Conservation (phyloP, 2,329 filamentous ascomycete genomes). For the Akanthomyces uredinophilus region DNA sequence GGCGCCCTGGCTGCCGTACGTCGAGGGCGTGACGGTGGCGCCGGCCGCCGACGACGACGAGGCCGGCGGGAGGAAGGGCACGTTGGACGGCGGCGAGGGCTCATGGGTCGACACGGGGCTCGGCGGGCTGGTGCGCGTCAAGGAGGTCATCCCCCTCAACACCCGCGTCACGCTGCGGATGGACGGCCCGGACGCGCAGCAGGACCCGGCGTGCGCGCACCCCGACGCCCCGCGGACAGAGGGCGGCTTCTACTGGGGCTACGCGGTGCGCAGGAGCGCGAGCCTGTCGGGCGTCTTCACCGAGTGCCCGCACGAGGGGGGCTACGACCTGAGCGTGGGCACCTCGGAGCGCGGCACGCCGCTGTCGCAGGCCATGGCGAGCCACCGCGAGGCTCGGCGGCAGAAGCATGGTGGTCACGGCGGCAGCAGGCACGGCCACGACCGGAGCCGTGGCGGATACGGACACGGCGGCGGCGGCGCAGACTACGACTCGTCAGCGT, state of each 20-base stretch:
- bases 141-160: slow-evolving; percentile 58
- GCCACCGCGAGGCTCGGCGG: slow-evolving; percentile 28
- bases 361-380: slow-evolving; percentile 41
- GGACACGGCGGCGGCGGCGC: neutral
- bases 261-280: slow-evolving; percentile 59
- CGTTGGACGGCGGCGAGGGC: slow-evolving; percentile 21
- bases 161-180: slow-evolving; percentile 72
- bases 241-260: slow-evolving; percentile 84
- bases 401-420: neutral
- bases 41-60: slow-evolving; percentile 16
- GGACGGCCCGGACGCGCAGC: slow-evolving; percentile 39
- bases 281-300: slow-evolving; percentile 72
- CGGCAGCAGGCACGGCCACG: neutral
- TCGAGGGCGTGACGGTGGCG: slow-evolving; percentile 67
- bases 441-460: neutral
- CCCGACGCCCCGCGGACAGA: slow-evolving; percentile 67
- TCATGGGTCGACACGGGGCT: slow-evolving; percentile 56
- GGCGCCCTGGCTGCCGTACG: slow-evolving; percentile 68
- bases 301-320: slow-evolving; percentile 66
- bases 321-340: slow-evolving; percentile 78
- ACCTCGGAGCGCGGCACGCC: slow-evolving; percentile 71
- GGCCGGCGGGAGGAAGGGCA: neutral
- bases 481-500: neutral
- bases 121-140: slow-evolving; percentile 50
- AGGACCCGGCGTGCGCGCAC: slow-evolving; percentile 53